Conservation (phyloP, 495 filamentous ascomycete genomes). For the Tuber calosporum region DNA sequence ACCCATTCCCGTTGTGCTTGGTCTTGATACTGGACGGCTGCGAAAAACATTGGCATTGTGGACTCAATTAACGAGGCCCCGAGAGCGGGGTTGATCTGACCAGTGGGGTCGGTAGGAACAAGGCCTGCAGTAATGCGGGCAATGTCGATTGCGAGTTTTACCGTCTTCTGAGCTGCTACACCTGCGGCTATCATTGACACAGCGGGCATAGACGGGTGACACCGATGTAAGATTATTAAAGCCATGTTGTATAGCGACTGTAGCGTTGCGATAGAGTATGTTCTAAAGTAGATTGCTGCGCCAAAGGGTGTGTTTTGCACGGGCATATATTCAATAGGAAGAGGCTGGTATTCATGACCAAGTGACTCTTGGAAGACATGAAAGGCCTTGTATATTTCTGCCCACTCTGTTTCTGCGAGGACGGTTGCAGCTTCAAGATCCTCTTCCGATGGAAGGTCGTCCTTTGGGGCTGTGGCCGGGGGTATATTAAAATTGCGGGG, state of each 20-base stretch:
- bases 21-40: conserved; percentile 72
- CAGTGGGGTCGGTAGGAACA: conserved; percentile 53
- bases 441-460: conserved; percentile 43
- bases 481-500: conserved; percentile 35
- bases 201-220: conserved; percentile 84
- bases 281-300: conserved; percentile 67
- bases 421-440: conserved; percentile 57
- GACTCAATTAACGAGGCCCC: conserved; percentile 74
- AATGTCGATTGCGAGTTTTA: conserved; percentile 61
- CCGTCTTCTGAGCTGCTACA: conserved; percentile 62
- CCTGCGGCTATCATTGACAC: conserved; percentile 78
- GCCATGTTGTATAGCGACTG: conserved; percentile 79
- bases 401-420: conserved; percentile 73
- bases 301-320: conserved; percentile 71
- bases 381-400: conserved; percentile 63
- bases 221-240: conserved; percentile 65
- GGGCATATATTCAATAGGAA: conserved; percentile 62
- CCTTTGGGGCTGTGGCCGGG: conserved; percentile 42
- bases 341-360: conserved; percentile 66
- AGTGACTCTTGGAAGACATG: conserved; percentile 57
- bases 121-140: conserved; percentile 77
- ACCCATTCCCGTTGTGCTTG: conserved; percentile 66
- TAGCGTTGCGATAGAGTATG: conserved; percentile 74
- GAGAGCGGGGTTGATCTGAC: conserved; percentile 66
- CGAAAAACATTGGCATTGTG: conserved; percentile 74